A percentile compares a stretch with the other conserved stretches of the same genome.
phyloP scores from a whole-genome alignment of 2,329 filamentous ascomycete species.

The Myrmaecium sp. region DNA sequence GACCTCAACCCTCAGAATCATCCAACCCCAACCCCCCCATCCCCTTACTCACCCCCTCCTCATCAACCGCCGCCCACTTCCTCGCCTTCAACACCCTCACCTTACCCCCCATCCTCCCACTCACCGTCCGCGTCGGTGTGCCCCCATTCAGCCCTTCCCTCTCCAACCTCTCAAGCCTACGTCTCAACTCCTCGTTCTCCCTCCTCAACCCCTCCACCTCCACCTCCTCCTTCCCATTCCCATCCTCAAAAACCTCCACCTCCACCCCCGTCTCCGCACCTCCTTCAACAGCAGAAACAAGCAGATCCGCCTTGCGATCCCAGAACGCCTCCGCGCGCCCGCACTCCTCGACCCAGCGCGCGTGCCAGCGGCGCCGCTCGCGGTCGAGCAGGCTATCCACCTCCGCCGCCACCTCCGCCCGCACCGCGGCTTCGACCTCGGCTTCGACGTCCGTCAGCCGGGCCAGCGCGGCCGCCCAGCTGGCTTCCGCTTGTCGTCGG shows the following conservation, averaged over 20 bases:
- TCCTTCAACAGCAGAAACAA: conserved; percentile 36
- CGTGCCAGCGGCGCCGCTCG: conserved; percentile 70
- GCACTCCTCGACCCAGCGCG: conserved; percentile 54
- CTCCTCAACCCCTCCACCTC: conserved; percentile 23
- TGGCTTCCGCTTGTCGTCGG: too few species aligned
- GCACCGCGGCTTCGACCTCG: conserved; percentile 66
- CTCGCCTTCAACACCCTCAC: conserved; percentile 32
- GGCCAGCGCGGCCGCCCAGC: too few species aligned
- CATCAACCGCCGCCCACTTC: conserved; percentile 26
- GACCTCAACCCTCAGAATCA: too few species aligned
- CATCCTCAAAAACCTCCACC: conserved; percentile 26
- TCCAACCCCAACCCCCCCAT: conserved; percentile 9
- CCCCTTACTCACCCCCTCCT: conserved; percentile 3
- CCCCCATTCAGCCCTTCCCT: conserved; percentile 15
- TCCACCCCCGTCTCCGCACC: conserved; percentile 14
- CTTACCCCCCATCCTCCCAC: conserved; percentile 30
- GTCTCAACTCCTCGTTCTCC: conserved; percentile 27
- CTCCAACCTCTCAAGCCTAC: conserved; percentile 23
- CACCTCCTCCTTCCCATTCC: conserved; percentile 12
- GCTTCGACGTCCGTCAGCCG: too few species aligned
- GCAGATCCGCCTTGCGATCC: conserved; percentile 70
- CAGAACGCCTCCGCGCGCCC: conserved; percentile 71
- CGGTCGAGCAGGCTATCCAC: conserved; percentile 63
- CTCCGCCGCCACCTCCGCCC: conserved; percentile 76
- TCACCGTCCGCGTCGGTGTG: conserved; percentile 4